Evolutionary conservation across 768 basidiomycete genomes (phyloP), one percentile per base, ranked within the genome.

Genomic region (Lepiota brunneoincarnata): DNA sequence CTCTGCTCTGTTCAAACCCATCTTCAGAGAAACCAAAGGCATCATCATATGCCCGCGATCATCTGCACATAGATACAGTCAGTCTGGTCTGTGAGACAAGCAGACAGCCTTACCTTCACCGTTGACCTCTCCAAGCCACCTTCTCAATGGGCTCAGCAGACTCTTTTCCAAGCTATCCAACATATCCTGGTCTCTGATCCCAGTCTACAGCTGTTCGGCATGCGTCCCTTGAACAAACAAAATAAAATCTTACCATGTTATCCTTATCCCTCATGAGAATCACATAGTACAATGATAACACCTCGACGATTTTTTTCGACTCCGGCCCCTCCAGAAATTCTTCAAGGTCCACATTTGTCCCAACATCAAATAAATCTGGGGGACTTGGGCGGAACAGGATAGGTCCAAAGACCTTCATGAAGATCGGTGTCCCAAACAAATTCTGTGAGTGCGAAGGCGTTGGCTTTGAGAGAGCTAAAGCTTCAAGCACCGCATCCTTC

Each of bases 261-360:
- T 67, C 58, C 7, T 58, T 62, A 63, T 92, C 89, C 58, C 87
- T 70, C 41, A 71, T 66, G 6, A 89, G 61, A 15, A 90, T 70
- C 31, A 86, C 74, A 58, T 86, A 90, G 62, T 86, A 87, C 47
- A 91, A 75, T 15, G 81, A 80, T 4, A 92, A 69, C 57, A 79
- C 83, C 57, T 90, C 87, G 0, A 79, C 75, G 20, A 92, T 70
- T 38, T 89, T 73, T 18, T 75, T 60, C n/a, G 82, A 71, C 60
- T 91, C 89, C 7, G 77, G 68, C 0, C 79, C 80, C 21, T 79
- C 73, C 28, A 78, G 69, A 14, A 89, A 71, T 10, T 54, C 38
- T 23, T 54, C 38, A n/a, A 47, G 38, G 23, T 54, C 26, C 20
- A 42, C 6, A 9, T 54, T 40, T n/a, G 35, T 18, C 1, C 31